Base-by-base conservation (phyloP, 495 filamentous ascomycete genomes). In the Astrothelium subdiscretum region DNA sequence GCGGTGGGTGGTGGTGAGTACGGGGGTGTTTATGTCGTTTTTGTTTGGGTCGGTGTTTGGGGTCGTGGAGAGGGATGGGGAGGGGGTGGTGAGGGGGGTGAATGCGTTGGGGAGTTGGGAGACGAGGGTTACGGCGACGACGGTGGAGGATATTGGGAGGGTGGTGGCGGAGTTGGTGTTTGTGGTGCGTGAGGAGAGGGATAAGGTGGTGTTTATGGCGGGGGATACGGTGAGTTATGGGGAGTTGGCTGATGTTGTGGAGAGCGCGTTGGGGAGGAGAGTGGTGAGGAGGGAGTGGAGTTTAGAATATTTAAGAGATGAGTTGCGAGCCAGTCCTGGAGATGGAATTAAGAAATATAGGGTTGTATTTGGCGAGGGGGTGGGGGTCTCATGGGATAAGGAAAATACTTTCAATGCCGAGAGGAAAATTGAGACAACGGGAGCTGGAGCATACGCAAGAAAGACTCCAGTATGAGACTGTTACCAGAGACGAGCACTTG, bases 201-300 rank as follows among this genome's bases (percentile, higher is more conserved):
- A 90, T 54, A 88, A 85, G 63, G 94, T 97, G 76, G 77, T 77
- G 48, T 83, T 76, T 67, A 66, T 75, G 64, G 73, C 83, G 57
- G 94, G 92, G 38, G 77, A 76, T 27, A 72, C 94, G 63, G 78
- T 97, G 8, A 87, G 92, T 35, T 98, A 96, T 75, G 89, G 87
- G 6, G 60, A 44, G 11, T 15, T 24, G 2, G 68, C 68, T 15
- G 62, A 62, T 2, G 70, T 72, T 32, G 66, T 70, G 29, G 63
- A 22, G 59, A 42, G 57, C 57, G 60, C 26, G 62, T 69, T 32
- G 63, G 69, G 59, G 69, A 73, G 26, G 58, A 65, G 62, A 72
- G 75, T 70, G 68, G 83, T 65, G 67, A 73, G 51, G 75, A 74
- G 63, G 76, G 68, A 79, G 40, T 79, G 77, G 75, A 76, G 70